Evolutionary conservation across 495 filamentous ascomycete species (phyloP), one percentile per base, ranked within the genome.

Genomic region (Penicillium manginii): DNA sequence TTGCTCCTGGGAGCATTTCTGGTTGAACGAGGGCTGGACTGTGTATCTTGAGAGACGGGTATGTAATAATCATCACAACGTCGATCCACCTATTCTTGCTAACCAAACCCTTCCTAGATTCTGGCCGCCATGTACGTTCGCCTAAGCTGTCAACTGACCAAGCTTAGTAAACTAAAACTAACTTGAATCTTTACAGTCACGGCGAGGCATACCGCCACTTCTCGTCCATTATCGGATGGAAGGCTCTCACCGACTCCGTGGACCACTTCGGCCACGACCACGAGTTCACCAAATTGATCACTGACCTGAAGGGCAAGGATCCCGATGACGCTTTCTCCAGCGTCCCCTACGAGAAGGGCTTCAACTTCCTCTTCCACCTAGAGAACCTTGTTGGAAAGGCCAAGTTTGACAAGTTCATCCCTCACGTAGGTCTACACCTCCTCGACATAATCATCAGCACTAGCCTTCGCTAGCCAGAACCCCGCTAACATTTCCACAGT

Each of bases 21-120:
- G 93, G 93, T 73, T 98, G 54, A 97, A 97, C 62, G 93, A 97
- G 70, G 92, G 92, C 32, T 98, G 93, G 93, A 97, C 93, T 2
- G 89, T 87, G 8, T 97, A 98, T 68, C 84, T 97, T 8, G 94
- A 98, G 73, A 84, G 93, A 49, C 82, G 93, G 43, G 87, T 82
- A 62, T 42, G 75, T 67, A 29, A n/a, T 37, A 12, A 12, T 33
- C 6, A 2, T 22, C 4, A 4, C 18, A 14, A 33, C 9, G 4
- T 10, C 15, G 1, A 31, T 48, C 8, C 1, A 17, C 1, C 2
- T 21, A 4, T 29, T n/a, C 31, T 63, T 15, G 64, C 57, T 64
- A 52, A 63, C 43, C 8, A 32, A 23, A 17, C 5, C 21, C 1
- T 3, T 47, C 10, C n/a, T 52, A 79, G 62, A 70, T 70, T 32